Conservation (phyloP, 306 rosid genomes). For the Lathyrus tuberosus region DNA sequence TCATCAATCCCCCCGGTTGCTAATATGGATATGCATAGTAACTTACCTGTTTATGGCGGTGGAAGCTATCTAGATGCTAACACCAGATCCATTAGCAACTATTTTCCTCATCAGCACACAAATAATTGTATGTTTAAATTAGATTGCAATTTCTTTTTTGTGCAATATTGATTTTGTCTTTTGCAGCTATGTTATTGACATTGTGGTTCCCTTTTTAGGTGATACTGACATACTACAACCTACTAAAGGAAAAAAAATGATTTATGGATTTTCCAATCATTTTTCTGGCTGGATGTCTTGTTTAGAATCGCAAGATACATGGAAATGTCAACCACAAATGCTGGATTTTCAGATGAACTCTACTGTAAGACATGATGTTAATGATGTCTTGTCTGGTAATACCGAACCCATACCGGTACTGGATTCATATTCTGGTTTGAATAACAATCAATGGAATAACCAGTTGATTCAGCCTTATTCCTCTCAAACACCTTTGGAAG, state of each 20-base stretch:
- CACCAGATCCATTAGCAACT: conserved; percentile 21
- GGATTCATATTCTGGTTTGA: no score
- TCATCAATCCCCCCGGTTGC: conserved; percentile 34
- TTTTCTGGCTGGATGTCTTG: background rate
- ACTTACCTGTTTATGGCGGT: conserved; percentile 26
- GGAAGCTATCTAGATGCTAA: conserved; percentile 25
- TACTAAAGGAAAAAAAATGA: no score
- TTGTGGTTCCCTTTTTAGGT: background rate
- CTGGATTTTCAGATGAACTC: background rate
- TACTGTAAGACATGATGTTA: background rate
- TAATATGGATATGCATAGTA: conserved; percentile 32
- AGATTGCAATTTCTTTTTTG: background rate
- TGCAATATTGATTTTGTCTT: background rate
- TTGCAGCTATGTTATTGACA: background rate
- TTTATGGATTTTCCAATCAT: conserved; percentile 13
- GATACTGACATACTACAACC: background rate
- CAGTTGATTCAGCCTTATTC: conserved; percentile 29
- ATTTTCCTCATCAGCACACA: conserved; percentile 37
- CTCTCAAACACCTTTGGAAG: conserved; percentile 24
- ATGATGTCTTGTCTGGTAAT: background rate
- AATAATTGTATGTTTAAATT: conserved; percentile 36
- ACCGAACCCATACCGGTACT: conserved; percentile 21
- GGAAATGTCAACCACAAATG: background rate
- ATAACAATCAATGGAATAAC: background rate
- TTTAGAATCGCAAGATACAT: background rate